Percentiles rank a stretch among this genome's conserved stretches.
Conservation (phyloP, 2,329 filamentous ascomycete genomes). For the Paracoccidioides lutzii region DNA sequence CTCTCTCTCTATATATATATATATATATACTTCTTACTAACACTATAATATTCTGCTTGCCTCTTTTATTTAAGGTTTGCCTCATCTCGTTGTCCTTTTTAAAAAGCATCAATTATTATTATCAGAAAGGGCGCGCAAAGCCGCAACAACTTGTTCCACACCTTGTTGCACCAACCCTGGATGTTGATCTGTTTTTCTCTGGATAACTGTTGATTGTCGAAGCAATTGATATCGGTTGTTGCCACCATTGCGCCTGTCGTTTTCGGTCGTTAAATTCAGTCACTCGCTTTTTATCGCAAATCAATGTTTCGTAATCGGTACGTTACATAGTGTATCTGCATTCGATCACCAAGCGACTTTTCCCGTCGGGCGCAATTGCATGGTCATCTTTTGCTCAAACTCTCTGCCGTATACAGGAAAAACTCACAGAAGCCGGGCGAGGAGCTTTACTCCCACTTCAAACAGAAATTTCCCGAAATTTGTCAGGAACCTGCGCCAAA, state of each 20-base stretch:
- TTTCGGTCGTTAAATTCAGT: constrained; percentile 7
- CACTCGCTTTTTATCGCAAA: constrained; percentile 7
- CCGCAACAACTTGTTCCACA: not conserved
- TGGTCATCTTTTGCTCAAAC: not conserved
- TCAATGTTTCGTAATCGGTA: constrained; percentile 39
- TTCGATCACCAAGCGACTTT: not conserved
- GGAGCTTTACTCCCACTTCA: constrained; percentile 72
- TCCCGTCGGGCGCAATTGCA: not conserved
- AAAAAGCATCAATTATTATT: not conserved
- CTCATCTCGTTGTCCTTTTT: not conserved
- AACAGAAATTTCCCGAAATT: constrained; percentile 68
- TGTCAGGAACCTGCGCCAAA: constrained; percentile 32
- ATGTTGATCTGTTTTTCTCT: not conserved
- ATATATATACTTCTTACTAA: not conserved
- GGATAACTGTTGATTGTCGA: not conserved
- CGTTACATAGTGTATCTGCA: constrained; percentile 11
- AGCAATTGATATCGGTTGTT: not conserved
- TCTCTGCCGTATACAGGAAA: constrained; percentile 38
- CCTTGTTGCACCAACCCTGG: not conserved
- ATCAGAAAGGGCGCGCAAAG: not conserved
- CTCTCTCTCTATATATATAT: not conserved
- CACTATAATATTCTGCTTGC: not conserved
- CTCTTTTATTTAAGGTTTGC: not conserved
- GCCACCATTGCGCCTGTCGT: not conserved
- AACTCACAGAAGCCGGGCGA: constrained; percentile 76